Evolutionary conservation across 2,329 filamentous ascomycete species (phyloP), one percentile per base, ranked within the genome.

Genomic region (Harringtonia aguacate): DNA sequence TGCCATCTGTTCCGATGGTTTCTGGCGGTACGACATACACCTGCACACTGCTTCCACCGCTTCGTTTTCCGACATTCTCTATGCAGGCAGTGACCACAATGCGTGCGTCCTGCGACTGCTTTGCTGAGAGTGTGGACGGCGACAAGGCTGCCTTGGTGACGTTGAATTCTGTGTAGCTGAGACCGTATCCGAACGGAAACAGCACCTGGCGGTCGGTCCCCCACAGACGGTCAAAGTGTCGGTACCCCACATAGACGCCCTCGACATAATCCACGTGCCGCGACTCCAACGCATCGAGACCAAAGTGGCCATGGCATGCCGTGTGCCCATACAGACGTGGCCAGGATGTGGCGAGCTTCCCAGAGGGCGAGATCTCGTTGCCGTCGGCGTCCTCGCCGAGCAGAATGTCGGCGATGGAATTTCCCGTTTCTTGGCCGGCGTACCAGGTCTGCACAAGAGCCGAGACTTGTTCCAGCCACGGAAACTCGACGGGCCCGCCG

Each of bases 391-490:
- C 72, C 48, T 81, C 75, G 39, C 84, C 85, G 51, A 86, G 84
- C 15, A 90, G 67, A 1, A 89, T 72, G 51, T 90, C 85, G 0
- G 82, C 84, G 49, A 92, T 82, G 15, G 79, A 81, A 55, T 90
- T 87, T 6, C 85, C 86, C 4, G 81, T 82, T 64, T 92, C 86
- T 54, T 90, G 86, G n/a, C 86, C 86, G 47, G 84, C 84, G 55
- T 88, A 90, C 84, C 85, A 90, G 8, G 84, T 84, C 56, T 89
- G 83, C 1, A 88, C 56, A 1, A 89, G 65, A 2, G 79, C 75
- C 8, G 63, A 59, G 3, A 75, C 73, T 28, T 70, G 61, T 15
- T 66, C 57, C 1, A 75, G 67, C 81, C 81, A 86, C 1, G 81
- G 81, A 79, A 86, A 81, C 44, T 73, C 70, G 22, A 84, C 74